A percentile compares a stretch with the other conserved stretches of the same genome.
Conservation (phyloP, 2,329 filamentous ascomycete species). For the Verticillium nonalfalfae region DNA sequence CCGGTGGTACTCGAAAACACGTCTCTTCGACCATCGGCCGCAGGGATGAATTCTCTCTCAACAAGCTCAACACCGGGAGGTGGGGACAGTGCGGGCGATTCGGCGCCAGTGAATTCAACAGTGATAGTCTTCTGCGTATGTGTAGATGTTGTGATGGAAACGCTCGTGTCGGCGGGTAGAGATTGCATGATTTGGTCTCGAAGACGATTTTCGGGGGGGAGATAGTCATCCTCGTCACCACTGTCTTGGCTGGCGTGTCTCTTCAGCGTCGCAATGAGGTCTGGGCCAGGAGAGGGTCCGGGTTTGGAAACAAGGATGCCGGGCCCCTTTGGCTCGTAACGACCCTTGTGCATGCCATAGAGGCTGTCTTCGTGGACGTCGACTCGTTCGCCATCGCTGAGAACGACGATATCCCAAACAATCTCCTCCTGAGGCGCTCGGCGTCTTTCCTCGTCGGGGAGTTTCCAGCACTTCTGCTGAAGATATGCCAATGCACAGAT, state of each 20-base stretch:
- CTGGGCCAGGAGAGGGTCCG: constrained; percentile 14
- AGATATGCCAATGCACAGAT: constrained; percentile 56
- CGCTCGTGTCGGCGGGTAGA: constrained; percentile 47
- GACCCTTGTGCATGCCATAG: constrained; percentile 20
- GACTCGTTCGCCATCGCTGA: constrained; percentile 51
- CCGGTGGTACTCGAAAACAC: constrained; percentile 10
- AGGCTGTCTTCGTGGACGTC: constrained; percentile 40
- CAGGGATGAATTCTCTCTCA: constrained; percentile 42
- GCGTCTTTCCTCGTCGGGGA: constrained; percentile 41
- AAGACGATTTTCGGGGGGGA: constrained; percentile 38
- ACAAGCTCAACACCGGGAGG: constrained; percentile 55
- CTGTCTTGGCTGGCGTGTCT: constrained; percentile 20
- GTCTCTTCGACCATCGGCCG: constrained; percentile 21
- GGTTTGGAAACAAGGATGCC: constrained; percentile 15
- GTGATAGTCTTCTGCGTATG: constrained; percentile 58
- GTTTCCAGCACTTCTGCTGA: constrained; percentile 48
- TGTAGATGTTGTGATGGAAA: constrained; percentile 54
- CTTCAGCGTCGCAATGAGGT: constrained; percentile 28
- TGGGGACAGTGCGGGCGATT: constrained; percentile 43
- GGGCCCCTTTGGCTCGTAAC: constrained; percentile 12
- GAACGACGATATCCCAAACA: constrained; percentile 61
- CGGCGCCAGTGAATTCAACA: constrained; percentile 52
- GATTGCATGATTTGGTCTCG: constrained; percentile 49
- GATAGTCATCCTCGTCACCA: constrained; percentile 1
- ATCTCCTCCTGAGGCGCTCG: constrained; percentile 46